Evolutionary conservation across 257 asterid species (phyloP), one percentile per base, ranked within the genome.

Genomic region (Solanum tarijense): DNA sequence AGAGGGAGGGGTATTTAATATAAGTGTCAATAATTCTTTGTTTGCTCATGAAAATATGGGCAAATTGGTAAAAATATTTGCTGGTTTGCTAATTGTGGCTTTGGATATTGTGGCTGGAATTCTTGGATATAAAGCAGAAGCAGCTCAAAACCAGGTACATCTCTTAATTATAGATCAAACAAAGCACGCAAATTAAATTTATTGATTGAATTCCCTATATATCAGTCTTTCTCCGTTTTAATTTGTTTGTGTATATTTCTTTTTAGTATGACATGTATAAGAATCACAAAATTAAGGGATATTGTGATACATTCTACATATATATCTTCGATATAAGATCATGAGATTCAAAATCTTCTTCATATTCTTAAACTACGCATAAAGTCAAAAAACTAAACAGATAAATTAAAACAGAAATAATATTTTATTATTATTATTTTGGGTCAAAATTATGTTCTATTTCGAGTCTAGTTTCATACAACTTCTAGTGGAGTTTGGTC

Each of bases 91-190:
- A 89, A 93, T 96, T 5, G 91, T 95, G 69, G 94, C 94, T 43
- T 71, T 94, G 91, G 99, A 96, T 92, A 91, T 92, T 55, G 86
- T 88, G 29, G 97, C 98, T 12, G 96, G 97, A 75, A 91, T 95
- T 85, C 95, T 96, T 52, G 98, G 96, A 5, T 91, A 94, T 90
- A 94, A 91, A 88, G 98, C 97, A 23, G 98, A 96, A 87, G 95
- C 94, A 29, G 96, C 98, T 81, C 97, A 95, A 91, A 92, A 92
- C 85, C 92, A 94, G 95, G 99, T 93, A 89, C 38, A 35, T 9
- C 87, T 69, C 3, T 72, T 69, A 75, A 34, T 73, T 74, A 55
- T 55, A 20, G 66, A 65, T 27, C 41, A 46, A 21, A 78, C 62
- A 78, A 39, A 41, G 7, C 84, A n/a, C 34, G 18, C 11, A 16